phyloP scores from a whole-genome alignment of 1,284 basidiomycete species.

The Erythrobasidium hasegawianum region DNA sequence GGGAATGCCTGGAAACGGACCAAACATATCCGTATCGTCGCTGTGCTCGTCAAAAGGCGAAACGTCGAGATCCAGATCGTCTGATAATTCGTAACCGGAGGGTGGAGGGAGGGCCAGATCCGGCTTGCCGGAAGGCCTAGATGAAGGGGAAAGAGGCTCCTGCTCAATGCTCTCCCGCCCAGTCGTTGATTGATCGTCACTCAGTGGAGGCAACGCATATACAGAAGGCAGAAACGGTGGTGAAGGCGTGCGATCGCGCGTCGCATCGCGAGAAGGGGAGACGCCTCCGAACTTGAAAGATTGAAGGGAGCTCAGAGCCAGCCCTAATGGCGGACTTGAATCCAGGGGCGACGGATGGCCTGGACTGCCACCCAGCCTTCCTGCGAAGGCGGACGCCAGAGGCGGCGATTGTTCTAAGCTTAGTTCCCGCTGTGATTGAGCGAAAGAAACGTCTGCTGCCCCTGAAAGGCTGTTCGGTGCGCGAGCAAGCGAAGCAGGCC shows the following conservation, averaged over 20 bases:
- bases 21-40: neutral
- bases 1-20: neutral
- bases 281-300: neutral
- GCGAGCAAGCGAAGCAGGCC: too few relatives aligned
- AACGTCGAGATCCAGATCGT: slow-evolving; percentile 15
- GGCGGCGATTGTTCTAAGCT: neutral
- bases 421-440: neutral
- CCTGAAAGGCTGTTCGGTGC: too few relatives aligned
- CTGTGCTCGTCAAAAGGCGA: slow-evolving; percentile 9
- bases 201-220: neutral
- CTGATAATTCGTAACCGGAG: slow-evolving; percentile 25
- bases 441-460: too few relatives aligned
- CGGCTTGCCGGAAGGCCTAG: neutral
- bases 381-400: neutral
- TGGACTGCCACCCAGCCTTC: neutral
- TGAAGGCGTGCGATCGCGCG: neutral
- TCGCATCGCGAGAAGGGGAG: neutral
- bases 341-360: neutral
- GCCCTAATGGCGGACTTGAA: too few relatives aligned
- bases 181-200: neutral
- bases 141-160: neutral
- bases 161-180: neutral
- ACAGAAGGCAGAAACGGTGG: neutral
- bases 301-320: neutral
- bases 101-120: slow-evolving; percentile 27